phyloP scores from a whole-genome alignment of 129 eudicot genomes.

The Solidago caesia region DNA sequence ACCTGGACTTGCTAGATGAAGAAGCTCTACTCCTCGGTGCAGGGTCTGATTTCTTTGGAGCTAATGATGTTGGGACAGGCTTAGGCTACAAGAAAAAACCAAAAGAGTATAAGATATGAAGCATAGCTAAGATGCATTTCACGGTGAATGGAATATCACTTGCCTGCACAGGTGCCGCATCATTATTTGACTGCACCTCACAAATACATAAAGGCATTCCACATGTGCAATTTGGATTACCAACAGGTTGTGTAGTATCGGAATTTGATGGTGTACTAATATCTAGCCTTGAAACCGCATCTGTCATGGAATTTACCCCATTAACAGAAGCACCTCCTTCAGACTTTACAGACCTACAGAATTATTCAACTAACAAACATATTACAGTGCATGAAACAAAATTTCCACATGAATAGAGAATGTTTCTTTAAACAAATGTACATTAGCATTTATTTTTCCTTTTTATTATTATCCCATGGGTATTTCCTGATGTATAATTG shows the following conservation, averaged over 20 bases:
- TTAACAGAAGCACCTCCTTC: constrained; percentile 38
- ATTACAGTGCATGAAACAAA: neutral
- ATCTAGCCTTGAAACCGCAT: constrained; percentile 56
- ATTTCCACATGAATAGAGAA: neutral
- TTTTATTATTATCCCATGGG: neutral
- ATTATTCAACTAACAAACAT: neutral
- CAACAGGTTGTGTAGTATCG: constrained; percentile 30
- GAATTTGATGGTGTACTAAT: constrained; percentile 34
- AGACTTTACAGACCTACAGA: constrained; percentile 39
- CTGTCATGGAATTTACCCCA: constrained; percentile 49
- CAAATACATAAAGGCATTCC: constrained; percentile 99
- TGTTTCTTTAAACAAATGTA: neutral
- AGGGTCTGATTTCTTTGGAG: constrained; percentile 54
- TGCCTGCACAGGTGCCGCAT: constrained; percentile 45
- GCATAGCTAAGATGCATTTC: constrained; percentile 1
- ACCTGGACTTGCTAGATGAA: constrained; percentile 70
- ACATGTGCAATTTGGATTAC: constrained; percentile 71
- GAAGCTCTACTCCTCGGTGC: constrained; percentile 67
- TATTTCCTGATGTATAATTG: neutral
- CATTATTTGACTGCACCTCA: constrained; percentile 64
- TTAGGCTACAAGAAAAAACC: constrained; percentile 37
- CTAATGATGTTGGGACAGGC: constrained; percentile 34
- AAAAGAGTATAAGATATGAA: constrained; percentile 11
- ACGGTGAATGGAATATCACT: constrained; percentile 20
- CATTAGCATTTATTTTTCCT: neutral